Evolutionary conservation across 345 rosid species (phyloP).

Genomic region (Streptanthus diversifolius): DNA sequence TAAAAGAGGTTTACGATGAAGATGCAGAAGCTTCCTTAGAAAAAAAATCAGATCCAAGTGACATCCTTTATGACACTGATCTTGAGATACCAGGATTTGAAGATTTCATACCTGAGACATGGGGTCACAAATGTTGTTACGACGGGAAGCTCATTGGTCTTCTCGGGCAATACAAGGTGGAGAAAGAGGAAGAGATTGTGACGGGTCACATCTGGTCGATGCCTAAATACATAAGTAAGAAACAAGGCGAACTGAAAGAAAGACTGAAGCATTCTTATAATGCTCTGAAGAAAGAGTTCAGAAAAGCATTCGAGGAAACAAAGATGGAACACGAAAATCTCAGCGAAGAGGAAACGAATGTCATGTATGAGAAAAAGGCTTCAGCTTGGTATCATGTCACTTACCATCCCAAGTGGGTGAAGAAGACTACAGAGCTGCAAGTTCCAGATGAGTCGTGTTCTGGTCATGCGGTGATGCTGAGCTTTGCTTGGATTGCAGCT

Average conservation of each 20-base stretch:
- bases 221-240: constrained; percentile 64
- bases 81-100: constrained; percentile 59
- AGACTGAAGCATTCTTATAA: constrained; percentile 67
- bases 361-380: constrained; percentile 65
- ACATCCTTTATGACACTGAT: constrained; percentile 56
- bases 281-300: constrained; percentile 68
- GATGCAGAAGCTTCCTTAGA: constrained; percentile 43
- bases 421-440: constrained; percentile 49
- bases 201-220: constrained; percentile 97
- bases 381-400: constrained; percentile 93
- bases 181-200: constrained; percentile 82
- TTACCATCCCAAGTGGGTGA: constrained; percentile 71
- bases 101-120: constrained; percentile 61
- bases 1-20: constrained; percentile 55
- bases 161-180: constrained; percentile 72
- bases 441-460: constrained; percentile 37
- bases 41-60: constrained; percentile 34
- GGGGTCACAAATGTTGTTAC: constrained; percentile 72
- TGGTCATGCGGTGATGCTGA: constrained; percentile 44
- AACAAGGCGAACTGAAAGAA: constrained; percentile 75
- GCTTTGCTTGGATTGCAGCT: constrained; percentile 88
- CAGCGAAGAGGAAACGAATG: constrained; percentile 55
- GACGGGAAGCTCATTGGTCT: constrained; percentile 76
- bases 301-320: constrained; percentile 56
- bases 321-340: constrained; percentile 43